Evolutionary conservation across 225 moss, liverwort and hornwort genomes (phyloP).

Genomic region (Climacium dendroides): DNA sequence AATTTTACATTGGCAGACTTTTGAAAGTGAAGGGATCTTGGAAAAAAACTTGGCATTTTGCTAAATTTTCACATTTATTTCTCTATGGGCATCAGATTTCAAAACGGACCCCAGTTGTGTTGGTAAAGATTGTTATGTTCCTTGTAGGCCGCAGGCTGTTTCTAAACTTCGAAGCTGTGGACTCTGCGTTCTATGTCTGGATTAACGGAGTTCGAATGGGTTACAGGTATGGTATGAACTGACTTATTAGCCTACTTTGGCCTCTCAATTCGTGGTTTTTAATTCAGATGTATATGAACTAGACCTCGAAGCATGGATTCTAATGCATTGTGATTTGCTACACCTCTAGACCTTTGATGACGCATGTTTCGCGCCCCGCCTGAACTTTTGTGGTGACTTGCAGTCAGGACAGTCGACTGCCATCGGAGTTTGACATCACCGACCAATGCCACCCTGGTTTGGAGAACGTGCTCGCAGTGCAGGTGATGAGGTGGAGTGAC

Average conservation of each 20-base stretch:
- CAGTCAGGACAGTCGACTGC: constrained; percentile 93
- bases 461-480: constrained; percentile 78
- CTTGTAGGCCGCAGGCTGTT: constrained; percentile 57
- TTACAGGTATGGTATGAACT: constrained; percentile 50
- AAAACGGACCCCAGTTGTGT: not conserved
- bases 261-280: not conserved
- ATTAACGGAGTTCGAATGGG: constrained; percentile 71
- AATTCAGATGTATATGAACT: not conserved
- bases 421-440: constrained; percentile 86
- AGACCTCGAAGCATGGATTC: not conserved
- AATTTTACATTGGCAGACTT: not conserved
- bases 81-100: not conserved
- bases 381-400: constrained; percentile 5
- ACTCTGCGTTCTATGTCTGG: constrained; percentile 97
- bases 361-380: not conserved
- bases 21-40: not conserved
- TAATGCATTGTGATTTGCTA: not conserved
- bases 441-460: constrained; percentile 33
- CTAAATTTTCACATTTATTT: not conserved
- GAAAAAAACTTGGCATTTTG: not conserved
- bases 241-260: not conserved
- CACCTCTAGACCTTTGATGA: not conserved
- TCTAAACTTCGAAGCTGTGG: constrained; percentile 83
- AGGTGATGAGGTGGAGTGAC: constrained; percentile 99
- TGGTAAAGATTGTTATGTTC: not conserved